Evolutionary conservation across 441 rosid species (phyloP).

Genomic region (Adansonia rubrostipa): DNA sequence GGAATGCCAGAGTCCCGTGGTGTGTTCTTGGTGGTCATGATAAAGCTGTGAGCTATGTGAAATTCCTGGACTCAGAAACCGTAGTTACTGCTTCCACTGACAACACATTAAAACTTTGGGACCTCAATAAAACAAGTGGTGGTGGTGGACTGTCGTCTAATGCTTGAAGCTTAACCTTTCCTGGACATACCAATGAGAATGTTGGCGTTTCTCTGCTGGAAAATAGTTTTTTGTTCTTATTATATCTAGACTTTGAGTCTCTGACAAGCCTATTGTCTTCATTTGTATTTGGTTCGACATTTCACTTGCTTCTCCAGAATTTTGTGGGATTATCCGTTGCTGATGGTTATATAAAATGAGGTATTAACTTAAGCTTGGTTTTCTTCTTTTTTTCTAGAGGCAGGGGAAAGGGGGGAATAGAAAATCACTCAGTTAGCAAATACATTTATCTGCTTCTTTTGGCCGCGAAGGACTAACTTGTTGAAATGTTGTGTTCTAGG

Average conservation of each 20-base stretch:
- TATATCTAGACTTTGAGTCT: background rate
- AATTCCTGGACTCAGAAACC: conserved; percentile 85
- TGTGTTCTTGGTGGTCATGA: conserved; percentile 82
- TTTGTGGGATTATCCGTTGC: conserved; percentile 83
- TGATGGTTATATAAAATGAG: conserved; percentile 95
- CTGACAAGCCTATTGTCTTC: conserved; percentile 6
- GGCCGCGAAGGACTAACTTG: conserved; percentile 4
- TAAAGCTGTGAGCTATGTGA: conserved; percentile 89
- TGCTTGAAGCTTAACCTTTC: conserved; percentile 77
- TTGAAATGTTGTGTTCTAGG: conserved; percentile 46
- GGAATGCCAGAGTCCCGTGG: conserved; percentile 83
- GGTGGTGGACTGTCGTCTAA: conserved; percentile 51
- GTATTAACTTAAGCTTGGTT: conserved; percentile 45
- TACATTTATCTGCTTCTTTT: conserved; percentile 21
- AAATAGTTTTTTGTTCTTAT: background rate
- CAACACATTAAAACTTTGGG: conserved; percentile 93
- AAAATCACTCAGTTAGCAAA: background rate
- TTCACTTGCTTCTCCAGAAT: conserved; percentile 52
- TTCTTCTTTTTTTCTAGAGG: background rate
- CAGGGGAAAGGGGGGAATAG: background rate
- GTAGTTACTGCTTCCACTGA: conserved; percentile 94
- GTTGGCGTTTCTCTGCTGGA: conserved; percentile 39
- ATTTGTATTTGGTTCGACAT: conserved; percentile 20
- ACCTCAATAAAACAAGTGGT: conserved; percentile 72
- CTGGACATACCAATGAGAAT: conserved; percentile 92